Evolutionary conservation across 2,329 filamentous ascomycete genomes (phyloP).

Genomic region (Dothistroma pini): DNA sequence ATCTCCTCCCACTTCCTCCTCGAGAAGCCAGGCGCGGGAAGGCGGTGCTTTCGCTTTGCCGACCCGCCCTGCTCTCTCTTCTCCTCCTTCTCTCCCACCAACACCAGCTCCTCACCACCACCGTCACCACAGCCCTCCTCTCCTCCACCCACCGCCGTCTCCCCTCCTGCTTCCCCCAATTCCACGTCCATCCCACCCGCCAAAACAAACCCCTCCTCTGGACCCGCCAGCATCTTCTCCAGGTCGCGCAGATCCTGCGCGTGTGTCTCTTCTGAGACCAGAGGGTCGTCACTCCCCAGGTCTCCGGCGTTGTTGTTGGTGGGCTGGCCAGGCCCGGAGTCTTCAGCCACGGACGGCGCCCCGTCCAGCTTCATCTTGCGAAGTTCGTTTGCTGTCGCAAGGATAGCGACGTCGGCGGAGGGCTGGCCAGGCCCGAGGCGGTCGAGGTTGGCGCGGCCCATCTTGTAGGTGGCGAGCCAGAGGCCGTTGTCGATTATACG

Average conservation of each 20-base stretch:
- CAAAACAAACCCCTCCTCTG: background rate
- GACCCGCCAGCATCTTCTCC: background rate
- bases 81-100: background rate
- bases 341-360: background rate
- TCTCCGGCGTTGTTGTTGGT: background rate
- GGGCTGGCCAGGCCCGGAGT: background rate
- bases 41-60: background rate
- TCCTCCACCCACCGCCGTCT: background rate
- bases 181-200: background rate
- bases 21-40: background rate
- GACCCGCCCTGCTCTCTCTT: background rate
- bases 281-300: background rate
- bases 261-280: background rate
- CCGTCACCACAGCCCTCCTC: background rate
- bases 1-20: background rate
- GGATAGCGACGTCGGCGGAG: background rate
- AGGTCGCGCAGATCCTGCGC: background rate
- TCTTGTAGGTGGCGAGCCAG: background rate
- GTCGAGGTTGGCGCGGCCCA: background rate
- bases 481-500: background rate
- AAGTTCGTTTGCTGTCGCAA: background rate
- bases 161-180: background rate
- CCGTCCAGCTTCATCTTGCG: background rate
- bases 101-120: background rate
- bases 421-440: background rate